phyloP scores from a whole-genome alignment of 2,329 filamentous ascomycete genomes.

The Huntiella moniliformis region DNA sequence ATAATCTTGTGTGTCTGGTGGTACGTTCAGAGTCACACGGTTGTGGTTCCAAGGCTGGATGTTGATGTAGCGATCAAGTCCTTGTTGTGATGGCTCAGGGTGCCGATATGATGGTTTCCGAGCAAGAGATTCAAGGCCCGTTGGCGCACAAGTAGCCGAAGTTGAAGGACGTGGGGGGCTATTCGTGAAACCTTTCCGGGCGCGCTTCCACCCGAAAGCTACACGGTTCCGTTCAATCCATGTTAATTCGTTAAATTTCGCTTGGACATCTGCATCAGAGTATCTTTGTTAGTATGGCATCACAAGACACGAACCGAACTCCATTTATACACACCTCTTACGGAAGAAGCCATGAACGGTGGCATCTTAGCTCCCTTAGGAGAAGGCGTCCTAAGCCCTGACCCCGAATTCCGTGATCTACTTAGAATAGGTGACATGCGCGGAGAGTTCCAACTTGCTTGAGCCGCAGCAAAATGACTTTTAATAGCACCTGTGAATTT shows the following conservation, averaged over 20 bases:
- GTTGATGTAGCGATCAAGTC: constrained; percentile 69
- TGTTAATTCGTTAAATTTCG: constrained; percentile 32
- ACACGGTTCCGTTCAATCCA: constrained; percentile 34
- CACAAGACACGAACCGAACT: neutral
- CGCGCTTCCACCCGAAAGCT: constrained; percentile 15
- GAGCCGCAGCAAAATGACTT: constrained; percentile 1
- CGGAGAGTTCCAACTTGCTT: constrained; percentile 1
- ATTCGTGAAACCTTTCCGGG: constrained; percentile 2
- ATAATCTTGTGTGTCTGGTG: constrained; percentile 54
- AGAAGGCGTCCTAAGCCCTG: constrained; percentile 5
- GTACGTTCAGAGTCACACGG: constrained; percentile 62
- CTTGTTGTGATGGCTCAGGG: constrained; percentile 8
- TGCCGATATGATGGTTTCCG: constrained; percentile 10
- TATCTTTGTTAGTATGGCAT: neutral
- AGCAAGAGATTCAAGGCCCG: neutral
- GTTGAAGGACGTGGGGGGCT: constrained; percentile 5
- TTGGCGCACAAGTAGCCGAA: neutral
- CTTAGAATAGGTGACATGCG: constrained; percentile 5
- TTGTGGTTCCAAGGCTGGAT: constrained; percentile 82
- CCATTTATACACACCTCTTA: constrained; percentile 18
- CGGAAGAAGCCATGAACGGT: constrained; percentile 21
- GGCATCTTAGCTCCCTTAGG: constrained; percentile 19
- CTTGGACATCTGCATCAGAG: constrained; percentile 24
- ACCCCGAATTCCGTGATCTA: constrained; percentile 4
- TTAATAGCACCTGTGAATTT: constrained; percentile 3